Base-by-base conservation (phyloP, 306 rosid genomes). In the Alnus rubra region DNA sequence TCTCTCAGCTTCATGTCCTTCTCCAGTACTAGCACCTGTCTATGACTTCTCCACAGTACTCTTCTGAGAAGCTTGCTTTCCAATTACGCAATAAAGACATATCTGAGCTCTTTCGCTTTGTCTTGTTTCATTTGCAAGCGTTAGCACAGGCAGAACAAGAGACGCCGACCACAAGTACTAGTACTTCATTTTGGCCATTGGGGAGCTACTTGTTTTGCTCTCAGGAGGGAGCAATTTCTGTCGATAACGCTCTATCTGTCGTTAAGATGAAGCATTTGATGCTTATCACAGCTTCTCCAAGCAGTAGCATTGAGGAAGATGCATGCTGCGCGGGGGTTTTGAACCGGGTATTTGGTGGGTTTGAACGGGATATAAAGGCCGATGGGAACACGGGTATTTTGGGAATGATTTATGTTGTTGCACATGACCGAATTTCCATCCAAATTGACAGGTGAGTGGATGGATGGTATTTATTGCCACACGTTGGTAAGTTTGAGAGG, bases 161-260 rank as follows among this genome's bases (percentile, higher is more conserved):
- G 56, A 56, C 81, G 5, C 7, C 37, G 37, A 33, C 45, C 7
- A 51, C 19, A 49, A 71, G 63, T 14, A 79, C 28, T 23, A 23
- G 0, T 23, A 23, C 60, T 64, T 74, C 78, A 35, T 89, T 84
- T 73, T 86, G 93, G 78, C 98, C 98, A 49, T 84, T 93, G n/a
- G 98, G 99, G 30, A 95, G 76, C 86, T 90, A 86, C 81, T 65
- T 91, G 55, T 87, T 95, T 82, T 89, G 90, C 44, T 85, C 94
- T 12, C 84, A 84, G 50, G 89, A 87, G 5, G 98, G 98, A 9
- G 94, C 90, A 28, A 79, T 92, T 9, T 95, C 97, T 60, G 74
- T 95, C 63, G 98, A 92, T 50, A 78, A 86, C 71, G 86, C 94
- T 51, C 13, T 77, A 1, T 81, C 98, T 33, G 87, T 92, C 2